Percentiles rank a stretch among this genome's conserved stretches.
Evolutionary conservation across 2,329 filamentous ascomycete genomes (phyloP).

Genomic region (Pseudocercospora eumusae): DNA sequence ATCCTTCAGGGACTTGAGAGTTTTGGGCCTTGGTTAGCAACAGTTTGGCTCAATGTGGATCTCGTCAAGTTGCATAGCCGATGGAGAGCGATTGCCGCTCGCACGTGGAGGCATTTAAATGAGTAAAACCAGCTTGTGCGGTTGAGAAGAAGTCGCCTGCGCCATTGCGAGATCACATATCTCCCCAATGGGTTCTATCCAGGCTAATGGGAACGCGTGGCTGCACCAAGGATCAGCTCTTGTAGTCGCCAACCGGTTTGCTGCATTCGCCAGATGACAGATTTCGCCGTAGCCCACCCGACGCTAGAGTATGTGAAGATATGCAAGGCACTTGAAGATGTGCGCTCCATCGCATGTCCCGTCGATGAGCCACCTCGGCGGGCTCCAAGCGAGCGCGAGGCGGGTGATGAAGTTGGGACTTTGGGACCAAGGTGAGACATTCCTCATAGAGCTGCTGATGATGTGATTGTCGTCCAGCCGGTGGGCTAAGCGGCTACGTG

Average conservation of each 20-base stretch:
- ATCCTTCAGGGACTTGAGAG: conserved; percentile 3
- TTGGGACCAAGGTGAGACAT: background rate
- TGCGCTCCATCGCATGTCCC: background rate
- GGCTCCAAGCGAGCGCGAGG: background rate
- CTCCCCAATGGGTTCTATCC: background rate
- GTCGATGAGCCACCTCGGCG: background rate
- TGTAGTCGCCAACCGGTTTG: background rate
- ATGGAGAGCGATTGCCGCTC: background rate
- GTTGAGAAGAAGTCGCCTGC: background rate
- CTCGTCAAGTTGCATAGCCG: conserved; percentile 9
- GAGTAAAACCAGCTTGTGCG: background rate
- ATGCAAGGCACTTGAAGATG: background rate
- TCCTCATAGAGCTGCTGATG: background rate
- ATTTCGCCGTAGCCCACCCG: background rate
- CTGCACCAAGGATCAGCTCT: conserved; percentile 5
- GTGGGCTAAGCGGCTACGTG: background rate
- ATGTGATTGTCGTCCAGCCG: background rate
- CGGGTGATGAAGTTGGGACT: background rate
- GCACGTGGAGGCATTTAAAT: background rate
- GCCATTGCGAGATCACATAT: background rate
- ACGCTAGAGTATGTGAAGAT: background rate
- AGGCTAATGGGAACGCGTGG: conserved; percentile 6
- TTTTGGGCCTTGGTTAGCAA: background rate
- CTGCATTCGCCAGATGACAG: background rate
- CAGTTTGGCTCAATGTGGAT: background rate